Evolutionary conservation across 129 eudicot species (phyloP), one percentile per base, ranked within the genome.

Genomic region (Chrysanthemum lavandulifolium): DNA sequence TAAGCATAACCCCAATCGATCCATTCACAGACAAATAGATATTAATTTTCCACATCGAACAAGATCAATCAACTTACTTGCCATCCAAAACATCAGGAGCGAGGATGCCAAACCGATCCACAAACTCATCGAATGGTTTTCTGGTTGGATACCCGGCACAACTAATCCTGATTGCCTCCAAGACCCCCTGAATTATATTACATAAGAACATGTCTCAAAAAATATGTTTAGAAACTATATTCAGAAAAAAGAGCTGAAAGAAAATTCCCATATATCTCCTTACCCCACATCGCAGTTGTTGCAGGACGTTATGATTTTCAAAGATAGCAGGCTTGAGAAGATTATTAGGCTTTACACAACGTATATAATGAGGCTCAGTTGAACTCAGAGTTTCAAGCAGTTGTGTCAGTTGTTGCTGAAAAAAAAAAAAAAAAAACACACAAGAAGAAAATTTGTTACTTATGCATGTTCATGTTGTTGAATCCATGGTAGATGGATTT

Each of bases 261-360:
- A 40, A 57, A 52, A 40, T 62, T 40, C 65, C 12, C 76, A 50
- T 47, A 15, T 53, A 54, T n/a, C 10, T 55, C 47, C 90, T 86
- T 85, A 95, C 99, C 85, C 99, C 99, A 81, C 99, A 95, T 21
- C 97, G 88, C 67, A 95, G 86, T 78, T 95, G 99, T 75, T 90
- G 97, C 66, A 95, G 87, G 73, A 95, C 99, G 80, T 95, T 95
- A 14, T 80, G 83, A 76, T 95, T 95, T 85, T 95, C 99, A 83
- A 90, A 95, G 31, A 95, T 85, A 61, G 96, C 84, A 50, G 99
- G 99, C 78, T 88, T 95, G 15, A 95, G 95, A 80, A 95, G 87
- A 85, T 91, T 95, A 75, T 95, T 95, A 11, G 99, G 99, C 87
- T 95, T 95, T 65, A 95, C 99, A 83, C 99, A 95, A 58, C 99